Percentiles rank a stretch among this genome's conserved stretches.
These are phyloP conservation scores for Grifola frondosa DNA, from an alignment of 1,284 basidiomycete species.

Conservation along the genomic window DNA sequence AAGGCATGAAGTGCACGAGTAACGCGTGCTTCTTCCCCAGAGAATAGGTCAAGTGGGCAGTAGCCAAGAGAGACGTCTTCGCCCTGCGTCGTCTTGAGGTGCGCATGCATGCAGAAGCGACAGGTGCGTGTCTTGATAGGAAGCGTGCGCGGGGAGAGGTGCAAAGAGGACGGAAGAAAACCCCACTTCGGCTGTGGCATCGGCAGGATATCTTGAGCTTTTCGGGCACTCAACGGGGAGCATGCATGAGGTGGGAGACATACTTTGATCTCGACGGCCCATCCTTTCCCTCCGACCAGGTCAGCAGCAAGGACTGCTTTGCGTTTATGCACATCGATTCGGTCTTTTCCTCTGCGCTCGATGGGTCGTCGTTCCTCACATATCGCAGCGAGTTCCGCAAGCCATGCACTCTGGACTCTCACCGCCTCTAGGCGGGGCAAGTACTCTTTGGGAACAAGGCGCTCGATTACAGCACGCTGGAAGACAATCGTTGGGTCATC, in stretches of 20 bases:
- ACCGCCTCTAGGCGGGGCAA: constrained; percentile 59
- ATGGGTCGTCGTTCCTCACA: constrained; percentile 54
- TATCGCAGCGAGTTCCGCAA: constrained; percentile 47
- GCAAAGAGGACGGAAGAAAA: constrained; percentile 67
- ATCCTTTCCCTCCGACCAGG: constrained; percentile 58
- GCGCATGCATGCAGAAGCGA: constrained; percentile 87
- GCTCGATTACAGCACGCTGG: constrained; percentile 57
- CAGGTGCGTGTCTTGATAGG: constrained; percentile 70
- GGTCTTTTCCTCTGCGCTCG: constrained; percentile 51
- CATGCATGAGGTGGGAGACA: constrained; percentile 12
- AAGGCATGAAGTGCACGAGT: constrained; percentile 64
- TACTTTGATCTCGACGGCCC: constrained; percentile 89
- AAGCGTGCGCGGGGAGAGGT: constrained; percentile 58
- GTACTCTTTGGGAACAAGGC: constrained; percentile 56
- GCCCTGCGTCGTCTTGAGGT: constrained; percentile 45
- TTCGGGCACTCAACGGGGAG: no score
- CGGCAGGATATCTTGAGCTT: no score
- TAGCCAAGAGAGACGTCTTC: constrained; percentile 52
- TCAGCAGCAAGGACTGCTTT: constrained; percentile 75
- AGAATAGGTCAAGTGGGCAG: constrained; percentile 88
- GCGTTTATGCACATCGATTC: constrained; percentile 53
- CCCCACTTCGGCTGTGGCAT: constrained; percentile 86
- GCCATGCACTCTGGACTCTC: constrained; percentile 59
- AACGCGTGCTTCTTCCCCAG: constrained; percentile 58
- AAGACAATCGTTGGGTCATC: constrained; percentile 65